Conservation (phyloP, 2,329 filamentous ascomycete species). For the Aspergillus intermedius region DNA sequence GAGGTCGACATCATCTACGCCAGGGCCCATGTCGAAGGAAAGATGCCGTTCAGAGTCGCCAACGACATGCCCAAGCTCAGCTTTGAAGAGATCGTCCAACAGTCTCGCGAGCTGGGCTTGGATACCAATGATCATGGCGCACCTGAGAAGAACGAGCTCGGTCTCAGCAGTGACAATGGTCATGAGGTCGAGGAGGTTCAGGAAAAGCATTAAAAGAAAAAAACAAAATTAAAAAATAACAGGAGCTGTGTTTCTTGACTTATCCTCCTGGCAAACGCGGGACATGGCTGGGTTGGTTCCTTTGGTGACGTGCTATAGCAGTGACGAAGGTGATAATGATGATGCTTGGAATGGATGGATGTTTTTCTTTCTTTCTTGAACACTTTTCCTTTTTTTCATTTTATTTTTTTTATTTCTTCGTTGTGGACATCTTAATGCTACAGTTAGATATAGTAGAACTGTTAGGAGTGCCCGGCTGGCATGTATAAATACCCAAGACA, state of each 20-base stretch:
- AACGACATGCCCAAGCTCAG: slow-evolving; percentile 24
- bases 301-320: background rate
- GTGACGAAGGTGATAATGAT: background rate
- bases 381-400: background rate
- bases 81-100: slow-evolving; percentile 18
- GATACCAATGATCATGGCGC: slow-evolving; percentile 2
- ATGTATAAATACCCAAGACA: slow-evolving; percentile 1
- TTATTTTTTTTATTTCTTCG: background rate
- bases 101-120: slow-evolving; percentile 19
- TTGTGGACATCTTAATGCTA: background rate
- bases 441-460: background rate
- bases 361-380: background rate
- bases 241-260: background rate
- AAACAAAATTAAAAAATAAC: too few relatives aligned
- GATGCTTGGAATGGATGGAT: background rate
- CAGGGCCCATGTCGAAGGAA: slow-evolving; percentile 32
- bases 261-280: background rate
- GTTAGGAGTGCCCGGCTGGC: background rate
- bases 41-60: slow-evolving; percentile 21
- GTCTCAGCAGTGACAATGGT: slow-evolving; percentile 1
- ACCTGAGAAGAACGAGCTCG: slow-evolving; percentile 4
- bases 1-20: slow-evolving; percentile 36
- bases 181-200: background rate
- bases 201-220: background rate
- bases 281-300: background rate